These are phyloP conservation scores for Earliella scabrosa DNA, from an alignment of 1,284 basidiomycete genomes.

Conservation along the genomic window DNA sequence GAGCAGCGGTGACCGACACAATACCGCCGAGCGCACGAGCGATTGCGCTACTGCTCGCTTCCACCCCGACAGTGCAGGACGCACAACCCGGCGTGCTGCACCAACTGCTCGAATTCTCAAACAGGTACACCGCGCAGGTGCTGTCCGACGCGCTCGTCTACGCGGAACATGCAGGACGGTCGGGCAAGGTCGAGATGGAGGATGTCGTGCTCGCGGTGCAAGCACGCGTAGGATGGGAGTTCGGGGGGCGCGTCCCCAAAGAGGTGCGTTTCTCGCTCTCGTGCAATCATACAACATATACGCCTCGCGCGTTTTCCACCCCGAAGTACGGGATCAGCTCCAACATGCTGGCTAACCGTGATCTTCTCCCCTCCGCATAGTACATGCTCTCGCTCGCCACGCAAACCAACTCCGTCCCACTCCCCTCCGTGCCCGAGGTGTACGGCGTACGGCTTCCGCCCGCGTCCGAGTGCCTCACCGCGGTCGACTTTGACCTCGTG, in stretches of 20 bases:
- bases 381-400: slow-evolving; percentile 89
- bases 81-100: slow-evolving; percentile 93
- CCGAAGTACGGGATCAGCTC: too few relatives aligned
- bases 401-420: slow-evolving; percentile 87
- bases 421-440: slow-evolving; percentile 93
- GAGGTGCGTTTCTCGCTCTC: slow-evolving; percentile 67
- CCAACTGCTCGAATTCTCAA: slow-evolving; percentile 94
- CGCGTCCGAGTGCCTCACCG: slow-evolving; percentile 80
- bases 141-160: slow-evolving; percentile 91
- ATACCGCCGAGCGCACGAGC: slow-evolving; percentile 90
- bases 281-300: not conserved
- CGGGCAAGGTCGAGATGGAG: slow-evolving; percentile 85
- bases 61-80: slow-evolving; percentile 92
- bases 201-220: slow-evolving; percentile 93
- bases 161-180: slow-evolving; percentile 88
- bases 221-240: slow-evolving; percentile 92
- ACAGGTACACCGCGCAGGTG: slow-evolving; percentile 93
- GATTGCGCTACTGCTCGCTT: slow-evolving; percentile 91
- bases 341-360: too few relatives aligned
- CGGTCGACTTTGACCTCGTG: slow-evolving; percentile 92
- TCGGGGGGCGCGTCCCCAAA: slow-evolving; percentile 91
- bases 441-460: slow-evolving; percentile 93
- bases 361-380: slow-evolving; percentile 48
- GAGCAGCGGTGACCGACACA: slow-evolving; percentile 58
- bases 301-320: not conserved